These are phyloP conservation scores for Irpex lacteus DNA, from an alignment of 1,284 basidiomycete genomes.

Conservation along the genomic window DNA sequence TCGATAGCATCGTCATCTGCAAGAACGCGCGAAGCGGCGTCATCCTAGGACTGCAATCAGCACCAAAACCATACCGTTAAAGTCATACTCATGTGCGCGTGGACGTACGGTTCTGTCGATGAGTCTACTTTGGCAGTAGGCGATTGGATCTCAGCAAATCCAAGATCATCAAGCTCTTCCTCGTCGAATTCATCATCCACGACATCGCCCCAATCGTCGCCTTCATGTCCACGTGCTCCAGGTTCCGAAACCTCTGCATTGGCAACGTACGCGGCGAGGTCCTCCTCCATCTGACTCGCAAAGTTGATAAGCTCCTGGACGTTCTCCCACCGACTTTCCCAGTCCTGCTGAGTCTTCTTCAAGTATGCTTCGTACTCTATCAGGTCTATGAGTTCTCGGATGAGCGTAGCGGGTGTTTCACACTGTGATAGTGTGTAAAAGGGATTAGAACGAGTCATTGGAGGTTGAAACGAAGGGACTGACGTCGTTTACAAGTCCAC, in stretches of 20 bases:
- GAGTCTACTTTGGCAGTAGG: too few relatives aligned
- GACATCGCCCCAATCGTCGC: slow-evolving; percentile 12
- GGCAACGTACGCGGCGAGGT: background rate
- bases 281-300: slow-evolving; percentile 50
- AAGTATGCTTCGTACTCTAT: slow-evolving; percentile 72
- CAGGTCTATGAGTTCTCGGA: slow-evolving; percentile 57
- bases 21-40: slow-evolving; percentile 80
- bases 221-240: background rate
- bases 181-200: slow-evolving; percentile 21
- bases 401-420: slow-evolving; percentile 61
- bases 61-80: too few relatives aligned
- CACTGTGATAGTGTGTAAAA: too few relatives aligned
- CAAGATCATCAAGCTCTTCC: slow-evolving; percentile 21
- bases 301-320: slow-evolving; percentile 81
- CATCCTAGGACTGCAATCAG: too few relatives aligned
- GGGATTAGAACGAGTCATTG: too few relatives aligned
- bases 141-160: slow-evolving; percentile 10
- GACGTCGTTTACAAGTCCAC: slow-evolving; percentile 56
- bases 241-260: background rate
- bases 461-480: too few relatives aligned
- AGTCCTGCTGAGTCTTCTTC: slow-evolving; percentile 68
- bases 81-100: too few relatives aligned
- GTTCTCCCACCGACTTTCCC: slow-evolving; percentile 82
- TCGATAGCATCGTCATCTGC: slow-evolving; percentile 83
- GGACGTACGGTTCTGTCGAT: background rate